Evolutionary conservation across 2,329 filamentous ascomycete genomes (phyloP).

Genomic region (Trichoderma harzianum): DNA sequence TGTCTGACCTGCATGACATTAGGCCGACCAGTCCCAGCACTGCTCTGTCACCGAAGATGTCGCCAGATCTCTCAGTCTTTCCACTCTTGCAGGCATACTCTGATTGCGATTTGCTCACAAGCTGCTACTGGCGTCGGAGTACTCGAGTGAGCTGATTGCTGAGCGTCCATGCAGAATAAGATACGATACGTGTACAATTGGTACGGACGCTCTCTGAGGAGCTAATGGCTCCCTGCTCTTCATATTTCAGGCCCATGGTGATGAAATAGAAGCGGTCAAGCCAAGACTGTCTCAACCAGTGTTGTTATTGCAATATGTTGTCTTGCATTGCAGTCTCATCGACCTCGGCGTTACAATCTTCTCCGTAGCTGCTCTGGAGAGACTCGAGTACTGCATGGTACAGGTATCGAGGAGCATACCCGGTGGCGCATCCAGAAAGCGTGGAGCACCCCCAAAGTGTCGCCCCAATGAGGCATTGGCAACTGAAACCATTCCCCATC

Average conservation of each 20-base stretch:
- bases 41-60: neutral
- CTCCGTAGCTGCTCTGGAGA: neutral
- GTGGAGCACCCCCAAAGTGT: neutral
- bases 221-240: neutral
- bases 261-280: constrained; percentile 4
- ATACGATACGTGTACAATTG: neutral
- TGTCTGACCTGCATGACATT: constrained; percentile 6
- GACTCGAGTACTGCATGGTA: neutral
- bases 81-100: neutral
- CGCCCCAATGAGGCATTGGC: constrained; percentile 2
- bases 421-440: neutral
- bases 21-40: neutral
- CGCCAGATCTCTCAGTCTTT: neutral
- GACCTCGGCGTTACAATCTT: neutral
- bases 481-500: constrained; percentile 15
- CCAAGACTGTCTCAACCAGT: neutral
- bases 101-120: neutral
- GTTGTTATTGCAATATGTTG: neutral
- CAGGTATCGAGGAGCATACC: neutral
- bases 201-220: neutral
- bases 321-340: neutral
- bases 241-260: neutral
- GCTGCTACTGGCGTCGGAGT: neutral
- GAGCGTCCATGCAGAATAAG: neutral
- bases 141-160: neutral